Evolutionary conservation across 768 basidiomycete species (phyloP).

Genomic region (Leccinum disarticulatum): DNA sequence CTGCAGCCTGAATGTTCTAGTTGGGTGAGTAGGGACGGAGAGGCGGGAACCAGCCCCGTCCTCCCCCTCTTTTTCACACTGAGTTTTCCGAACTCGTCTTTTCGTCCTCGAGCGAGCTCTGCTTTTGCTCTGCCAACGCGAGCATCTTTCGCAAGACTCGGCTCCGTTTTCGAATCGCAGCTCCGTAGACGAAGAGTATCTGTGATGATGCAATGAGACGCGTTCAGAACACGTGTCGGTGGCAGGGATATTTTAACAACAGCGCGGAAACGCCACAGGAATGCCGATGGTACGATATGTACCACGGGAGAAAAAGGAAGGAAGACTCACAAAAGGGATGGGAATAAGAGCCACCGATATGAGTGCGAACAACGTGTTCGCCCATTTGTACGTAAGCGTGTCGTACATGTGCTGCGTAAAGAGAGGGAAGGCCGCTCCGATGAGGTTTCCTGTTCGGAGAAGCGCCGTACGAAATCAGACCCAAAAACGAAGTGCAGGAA

Average conservation of each 20-base stretch:
- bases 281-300: neutral
- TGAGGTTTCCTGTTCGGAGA: conserved; percentile 43
- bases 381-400: conserved; percentile 57
- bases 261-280: neutral
- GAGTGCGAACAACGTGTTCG: conserved; percentile 54
- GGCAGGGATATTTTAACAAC: neutral
- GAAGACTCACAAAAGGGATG: conserved; percentile 52
- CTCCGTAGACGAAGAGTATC: conserved; percentile 34
- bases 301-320: neutral
- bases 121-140: conserved; percentile 11
- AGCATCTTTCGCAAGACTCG: conserved; percentile 27
- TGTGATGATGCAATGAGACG: neutral
- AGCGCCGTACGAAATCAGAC: neutral
- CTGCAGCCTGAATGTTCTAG: neutral
- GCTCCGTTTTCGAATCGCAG: conserved; percentile 33
- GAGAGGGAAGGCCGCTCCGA: conserved; percentile 56
- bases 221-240: neutral
- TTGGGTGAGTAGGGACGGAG: neutral
- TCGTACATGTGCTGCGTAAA: conserved; percentile 62
- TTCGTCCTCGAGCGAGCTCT: neutral
- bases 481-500: conserved; percentile 18
- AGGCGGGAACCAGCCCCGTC: neutral
- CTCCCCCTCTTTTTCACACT: neutral
- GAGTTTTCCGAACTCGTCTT: neutral
- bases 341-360: conserved; percentile 55